Percentiles rank a stretch among this genome's conserved stretches.
phyloP scores from a whole-genome alignment of 1,284 basidiomycete genomes.

The Fomes fomentarius region DNA sequence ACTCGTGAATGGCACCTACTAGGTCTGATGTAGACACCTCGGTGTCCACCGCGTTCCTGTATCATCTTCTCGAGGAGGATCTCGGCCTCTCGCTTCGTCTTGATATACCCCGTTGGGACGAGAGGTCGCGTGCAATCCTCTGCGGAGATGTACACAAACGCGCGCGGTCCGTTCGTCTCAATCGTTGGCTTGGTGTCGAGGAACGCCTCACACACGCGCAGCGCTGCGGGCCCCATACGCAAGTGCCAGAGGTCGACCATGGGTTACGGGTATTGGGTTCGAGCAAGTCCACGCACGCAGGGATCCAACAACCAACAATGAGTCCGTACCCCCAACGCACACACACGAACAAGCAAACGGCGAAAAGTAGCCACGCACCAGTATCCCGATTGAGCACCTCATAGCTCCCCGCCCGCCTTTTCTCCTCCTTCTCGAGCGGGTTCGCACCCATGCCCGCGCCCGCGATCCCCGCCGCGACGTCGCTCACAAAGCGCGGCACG shows the following conservation, averaged over 20 bases:
- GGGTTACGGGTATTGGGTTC: no score
- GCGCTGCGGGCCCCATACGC: conserved; percentile 52
- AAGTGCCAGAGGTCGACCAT: no score
- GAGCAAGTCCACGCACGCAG: no score
- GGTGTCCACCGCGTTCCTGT: conserved; percentile 44
- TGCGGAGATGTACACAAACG: conserved; percentile 94
- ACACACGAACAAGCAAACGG: conserved; percentile 10
- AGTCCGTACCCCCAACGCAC: neutral
- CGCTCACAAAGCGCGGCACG: conserved; percentile 54
- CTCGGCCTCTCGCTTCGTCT: conserved; percentile 91
- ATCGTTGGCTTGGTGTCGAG: conserved; percentile 43
- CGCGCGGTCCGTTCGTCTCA: conserved; percentile 46
- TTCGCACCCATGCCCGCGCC: conserved; percentile 50
- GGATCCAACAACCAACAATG: no score
- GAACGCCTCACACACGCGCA: conserved; percentile 78
- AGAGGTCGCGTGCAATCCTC: conserved; percentile 91
- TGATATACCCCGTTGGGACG: conserved; percentile 84
- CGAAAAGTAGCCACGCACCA: conserved; percentile 64
- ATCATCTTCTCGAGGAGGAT: conserved; percentile 59
- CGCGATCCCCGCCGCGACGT: conserved; percentile 42
- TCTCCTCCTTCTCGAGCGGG: conserved; percentile 59
- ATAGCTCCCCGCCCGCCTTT: conserved; percentile 53
- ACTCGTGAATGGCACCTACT: conserved; percentile 69
- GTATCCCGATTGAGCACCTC: conserved; percentile 88
- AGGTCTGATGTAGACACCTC: conserved; percentile 82